A percentile compares a stretch with the other conserved stretches of the same genome.
phyloP scores from a whole-genome alignment of 2,329 filamentous ascomycete species.

The Rachicladosporium sp. region DNA sequence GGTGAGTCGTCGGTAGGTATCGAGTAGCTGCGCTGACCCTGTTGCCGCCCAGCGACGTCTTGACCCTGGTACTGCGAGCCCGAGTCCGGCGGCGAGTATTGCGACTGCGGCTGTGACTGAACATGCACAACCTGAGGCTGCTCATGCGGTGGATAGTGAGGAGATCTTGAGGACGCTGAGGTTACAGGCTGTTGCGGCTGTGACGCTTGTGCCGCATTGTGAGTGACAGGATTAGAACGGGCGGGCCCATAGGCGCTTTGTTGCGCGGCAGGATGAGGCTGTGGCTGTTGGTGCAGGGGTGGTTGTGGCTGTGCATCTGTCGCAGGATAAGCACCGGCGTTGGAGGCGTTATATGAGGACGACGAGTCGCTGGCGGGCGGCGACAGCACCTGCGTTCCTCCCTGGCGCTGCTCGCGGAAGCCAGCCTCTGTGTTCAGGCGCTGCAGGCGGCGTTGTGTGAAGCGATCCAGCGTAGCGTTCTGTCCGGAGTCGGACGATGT shows the following conservation, averaged over 20 bases:
- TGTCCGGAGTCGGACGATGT: slow-evolving; percentile 24
- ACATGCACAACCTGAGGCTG: slow-evolving; percentile 8
- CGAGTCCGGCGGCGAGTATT: slow-evolving; percentile 16
- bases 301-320: slow-evolving; percentile 16
- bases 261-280: slow-evolving; percentile 13
- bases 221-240: too few species aligned
- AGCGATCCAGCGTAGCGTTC: slow-evolving; percentile 21
- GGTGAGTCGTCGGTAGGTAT: slow-evolving; percentile 17
- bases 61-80: slow-evolving; percentile 7
- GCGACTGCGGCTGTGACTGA: slow-evolving; percentile 4
- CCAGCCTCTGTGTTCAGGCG: slow-evolving; percentile 27
- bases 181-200: slow-evolving; percentile 11
- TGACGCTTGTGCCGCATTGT: slow-evolving; percentile 16
- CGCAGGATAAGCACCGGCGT: not conserved
- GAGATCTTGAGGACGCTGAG: slow-evolving; percentile 9
- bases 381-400: slow-evolving; percentile 10
- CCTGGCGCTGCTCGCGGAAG: slow-evolving; percentile 26
- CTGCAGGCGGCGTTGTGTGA: slow-evolving; percentile 26
- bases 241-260: slow-evolving; percentile 1
- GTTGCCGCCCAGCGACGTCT: slow-evolving; percentile 11
- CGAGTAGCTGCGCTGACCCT: slow-evolving; percentile 19
- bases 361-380: slow-evolving; percentile 11
- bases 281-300: slow-evolving; percentile 18
- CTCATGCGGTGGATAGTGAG: slow-evolving; percentile 7
- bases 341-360: slow-evolving; percentile 3